Base-by-base conservation (phyloP, 352 stramenopile genomes). In the Pythium rhizo-oryzae region DNA sequence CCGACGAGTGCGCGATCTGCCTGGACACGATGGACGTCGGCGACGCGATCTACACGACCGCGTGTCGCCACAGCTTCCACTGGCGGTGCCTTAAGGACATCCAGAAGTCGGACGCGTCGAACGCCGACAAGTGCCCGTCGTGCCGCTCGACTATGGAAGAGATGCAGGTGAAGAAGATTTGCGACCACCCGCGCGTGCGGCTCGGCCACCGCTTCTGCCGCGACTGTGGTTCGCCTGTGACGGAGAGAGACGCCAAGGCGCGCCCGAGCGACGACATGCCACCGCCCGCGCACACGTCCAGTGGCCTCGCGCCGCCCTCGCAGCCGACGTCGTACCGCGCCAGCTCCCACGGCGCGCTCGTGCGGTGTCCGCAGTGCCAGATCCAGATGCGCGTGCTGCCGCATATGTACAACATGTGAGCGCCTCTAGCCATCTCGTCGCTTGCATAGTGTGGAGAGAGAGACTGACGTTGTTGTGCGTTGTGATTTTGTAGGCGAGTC, bases 351-450 rank as follows among this genome's bases (percentile, higher is more conserved):
- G 87, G 87, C n/a, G 87, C 87, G 23, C 82, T 95, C 39, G 87
- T 95, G 57, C 85, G 84, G 23, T 95, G 87, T 67, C 87, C 87
- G 12, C 84, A 93, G 63, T 95, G 87, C 61, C 87, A 93, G 39
- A 94, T 95, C 65, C 85, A 95, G 66, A 93, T 95, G 85, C 84
- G 87, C 21, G 87, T 95, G 52, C 77, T 95, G 2, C 87, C 87
- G 8, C 84, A 95, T 67, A 95, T 95, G 87, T 95, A 94, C 70
- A 95, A 95, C 81, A 92, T 95, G 87, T 94, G 86, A 41, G 82
- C 82, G 18, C 1, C 1, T 15, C 41, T 15, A n/a, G 18, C n/a
- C 41, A 18, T 16, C 44, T n/a, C 18, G 13, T 33, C 28, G 28
- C 28, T 2, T 33, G 28, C 6, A 33, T 33, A 6, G 28, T 33